phyloP scores from a whole-genome alignment of 768 basidiomycete species.

The Dendrothele bispora region DNA sequence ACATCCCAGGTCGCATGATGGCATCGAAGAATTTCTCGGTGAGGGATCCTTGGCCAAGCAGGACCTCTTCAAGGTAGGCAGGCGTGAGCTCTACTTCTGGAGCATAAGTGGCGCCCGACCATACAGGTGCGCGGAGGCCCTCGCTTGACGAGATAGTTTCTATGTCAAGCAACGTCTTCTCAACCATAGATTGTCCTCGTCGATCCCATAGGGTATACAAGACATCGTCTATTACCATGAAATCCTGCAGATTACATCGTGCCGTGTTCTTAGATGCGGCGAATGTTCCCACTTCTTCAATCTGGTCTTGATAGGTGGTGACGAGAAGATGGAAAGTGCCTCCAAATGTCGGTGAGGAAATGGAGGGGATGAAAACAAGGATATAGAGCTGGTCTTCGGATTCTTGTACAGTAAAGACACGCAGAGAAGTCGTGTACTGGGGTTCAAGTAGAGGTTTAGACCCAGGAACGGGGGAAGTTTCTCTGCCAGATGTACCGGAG shows the following conservation, averaged over 20 bases:
- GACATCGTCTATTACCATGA: slow-evolving; percentile 52
- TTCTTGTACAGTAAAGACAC: slow-evolving; percentile 48
- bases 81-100: slow-evolving; percentile 78
- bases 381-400: slow-evolving; percentile 58
- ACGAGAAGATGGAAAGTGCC: slow-evolving; percentile 80
- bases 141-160: slow-evolving; percentile 30
- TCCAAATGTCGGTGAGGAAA: slow-evolving; percentile 61
- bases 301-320: slow-evolving; percentile 54
- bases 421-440: slow-evolving; percentile 64
- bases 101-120: slow-evolving; percentile 62
- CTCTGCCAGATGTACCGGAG: slow-evolving; percentile 33
- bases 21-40: slow-evolving; percentile 79
- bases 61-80: slow-evolving; percentile 83
- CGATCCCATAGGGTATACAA: slow-evolving; percentile 80
- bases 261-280: slow-evolving; percentile 60
- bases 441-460: slow-evolving; percentile 53
- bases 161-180: slow-evolving; percentile 50
- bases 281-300: slow-evolving; percentile 57
- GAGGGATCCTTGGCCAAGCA: slow-evolving; percentile 69
- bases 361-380: slow-evolving; percentile 72
- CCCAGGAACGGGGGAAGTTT: slow-evolving; percentile 29
- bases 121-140: slow-evolving; percentile 34
- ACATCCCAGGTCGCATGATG: slow-evolving; percentile 84
- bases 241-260: slow-evolving; percentile 78
- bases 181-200: slow-evolving; percentile 73